phyloP scores from a whole-genome alignment of 2,329 filamentous ascomycete species.

The Colletotrichum incanum region DNA sequence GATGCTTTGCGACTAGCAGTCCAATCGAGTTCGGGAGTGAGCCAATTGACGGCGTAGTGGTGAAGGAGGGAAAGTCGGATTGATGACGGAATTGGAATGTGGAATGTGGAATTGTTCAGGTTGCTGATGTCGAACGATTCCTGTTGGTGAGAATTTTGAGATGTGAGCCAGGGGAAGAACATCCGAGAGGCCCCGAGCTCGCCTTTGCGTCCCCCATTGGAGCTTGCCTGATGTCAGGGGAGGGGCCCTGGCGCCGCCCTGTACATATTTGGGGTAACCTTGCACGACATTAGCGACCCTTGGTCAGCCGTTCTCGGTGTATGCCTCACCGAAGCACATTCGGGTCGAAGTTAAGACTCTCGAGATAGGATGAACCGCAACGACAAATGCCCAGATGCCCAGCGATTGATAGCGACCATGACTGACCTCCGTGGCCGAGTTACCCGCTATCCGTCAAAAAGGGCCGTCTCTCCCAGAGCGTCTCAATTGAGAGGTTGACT shows the following conservation, averaged over 20 bases:
- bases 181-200: background rate
- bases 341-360: too few species aligned
- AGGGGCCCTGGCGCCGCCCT: too few species aligned
- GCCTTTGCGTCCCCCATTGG: background rate
- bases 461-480: constrained; percentile 32
- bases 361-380: background rate
- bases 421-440: constrained; percentile 32
- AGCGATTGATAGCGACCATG: background rate
- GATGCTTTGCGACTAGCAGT: background rate
- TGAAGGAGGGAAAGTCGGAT: background rate
- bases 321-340: too few species aligned
- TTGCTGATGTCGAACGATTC: background rate
- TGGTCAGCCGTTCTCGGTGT: too few species aligned
- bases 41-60: background rate
- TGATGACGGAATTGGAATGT: background rate
- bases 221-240: too few species aligned
- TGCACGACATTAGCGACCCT: background rate
- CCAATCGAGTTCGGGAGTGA: background rate
- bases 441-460: constrained; percentile 24
- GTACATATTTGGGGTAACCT: background rate
- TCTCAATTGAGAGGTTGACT: constrained; percentile 35
- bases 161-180: background rate
- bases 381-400: background rate
- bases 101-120: background rate
- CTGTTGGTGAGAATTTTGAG: constrained; percentile 1